Evolutionary conservation across 345 rosid genomes (phyloP), one percentile per base, ranked within the genome.

Genomic region (Euphorbia tirucalli): DNA sequence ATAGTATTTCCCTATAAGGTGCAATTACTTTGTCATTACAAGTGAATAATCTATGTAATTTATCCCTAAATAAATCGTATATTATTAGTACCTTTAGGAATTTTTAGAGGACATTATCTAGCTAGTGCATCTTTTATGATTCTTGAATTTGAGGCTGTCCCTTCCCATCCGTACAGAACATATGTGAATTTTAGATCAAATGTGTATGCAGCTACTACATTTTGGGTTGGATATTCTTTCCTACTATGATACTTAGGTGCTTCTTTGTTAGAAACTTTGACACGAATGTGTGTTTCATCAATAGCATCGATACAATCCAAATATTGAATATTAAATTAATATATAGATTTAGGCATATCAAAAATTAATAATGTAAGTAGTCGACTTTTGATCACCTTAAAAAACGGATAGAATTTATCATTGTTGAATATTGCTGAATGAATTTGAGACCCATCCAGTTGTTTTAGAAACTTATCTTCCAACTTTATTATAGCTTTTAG

Each of bases 161-260:
- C 66, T 16, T 70, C 18, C 73, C 56, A 70, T 15, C 56, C 56
- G 10, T 11, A 11, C 25, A 70, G 31, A 6, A 60, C 41, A 43
- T 70, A 44, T 7, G 66, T 70, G 11, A 70, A 70, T 31, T 44
- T 70, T 22, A 61, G 24, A 65, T 71, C 74, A 32, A 72, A 63
- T 5, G 28, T 5, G 24, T 41, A 63, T 13, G 54, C 27, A 22
- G 28, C 37, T 5, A 52, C 16, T 0, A 25, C 69, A 52, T 63
- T 72, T 64, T 32, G 25, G 2, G 50, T 41, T 21, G n/a, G 67
- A 3, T 64, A 64, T 39, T 64, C 31, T 21, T 35, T 62, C 21
- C 66, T 37, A 30, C 30, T n/a, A n/a, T n/a, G n/a, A n/a, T n/a
- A n/a, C n/a, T n/a, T n/a, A n/a, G n/a, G n/a, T n/a, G n/a, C n/a